These are phyloP conservation scores for Eucalyptus viminalis DNA, from an alignment of 345 rosid genomes.

Conservation along the genomic window DNA sequence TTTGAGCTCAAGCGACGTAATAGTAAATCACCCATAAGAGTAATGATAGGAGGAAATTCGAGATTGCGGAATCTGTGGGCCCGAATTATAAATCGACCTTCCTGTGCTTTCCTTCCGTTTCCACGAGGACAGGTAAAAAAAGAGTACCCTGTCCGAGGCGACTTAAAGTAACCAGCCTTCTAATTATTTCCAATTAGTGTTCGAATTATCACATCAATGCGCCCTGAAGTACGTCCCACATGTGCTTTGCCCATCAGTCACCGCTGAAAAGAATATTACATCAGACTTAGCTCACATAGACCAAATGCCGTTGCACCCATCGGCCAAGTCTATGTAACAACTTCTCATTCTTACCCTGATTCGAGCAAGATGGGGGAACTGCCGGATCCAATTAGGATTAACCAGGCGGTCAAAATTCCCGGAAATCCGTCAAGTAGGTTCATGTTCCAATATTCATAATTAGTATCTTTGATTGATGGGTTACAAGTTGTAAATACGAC, in stretches of 20 bases:
- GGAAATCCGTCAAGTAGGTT: not conserved
- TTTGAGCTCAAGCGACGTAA: not conserved
- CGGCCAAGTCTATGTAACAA: not conserved
- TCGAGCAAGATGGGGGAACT: not conserved
- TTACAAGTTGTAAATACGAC: not conserved
- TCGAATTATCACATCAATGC: not conserved
- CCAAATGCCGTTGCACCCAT: not conserved
- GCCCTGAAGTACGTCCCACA: not conserved
- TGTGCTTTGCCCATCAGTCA: not conserved
- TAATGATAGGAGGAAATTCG: not conserved
- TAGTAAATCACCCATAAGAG: not conserved
- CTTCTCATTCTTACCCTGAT: not conserved
- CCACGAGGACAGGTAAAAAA: not conserved
- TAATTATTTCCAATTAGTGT: not conserved
- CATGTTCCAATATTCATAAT: not conserved
- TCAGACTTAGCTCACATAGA: not conserved
- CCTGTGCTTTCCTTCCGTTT: not conserved
- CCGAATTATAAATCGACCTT: not conserved
- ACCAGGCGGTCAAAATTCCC: not conserved
- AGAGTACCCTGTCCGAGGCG: not conserved
- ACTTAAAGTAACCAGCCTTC: not conserved
- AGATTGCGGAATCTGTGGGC: not conserved
- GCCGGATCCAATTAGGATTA: not conserved
- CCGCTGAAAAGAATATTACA: not conserved
- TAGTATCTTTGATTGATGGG: not conserved